A percentile compares a stretch with the other conserved stretches of the same genome.
phyloP scores from a whole-genome alignment of 768 basidiomycete genomes.

The Boletus subparvulus region DNA sequence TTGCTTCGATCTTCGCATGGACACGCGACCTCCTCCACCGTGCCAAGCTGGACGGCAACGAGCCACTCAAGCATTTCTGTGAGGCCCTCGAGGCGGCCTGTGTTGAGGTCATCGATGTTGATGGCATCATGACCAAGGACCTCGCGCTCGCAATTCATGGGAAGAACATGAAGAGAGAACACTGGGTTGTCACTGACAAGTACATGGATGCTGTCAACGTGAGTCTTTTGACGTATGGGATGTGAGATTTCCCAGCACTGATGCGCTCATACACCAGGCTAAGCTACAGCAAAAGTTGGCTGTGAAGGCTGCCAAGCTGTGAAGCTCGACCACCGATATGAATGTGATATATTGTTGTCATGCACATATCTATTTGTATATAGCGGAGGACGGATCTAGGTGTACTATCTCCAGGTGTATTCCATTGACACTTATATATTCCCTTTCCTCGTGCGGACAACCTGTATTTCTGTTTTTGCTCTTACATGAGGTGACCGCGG shows the following conservation, averaged over 20 bases:
- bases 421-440: constrained; percentile 4
- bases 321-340: background rate
- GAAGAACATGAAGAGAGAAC: constrained; percentile 84
- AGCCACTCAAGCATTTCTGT: constrained; percentile 70
- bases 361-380: constrained; percentile 14
- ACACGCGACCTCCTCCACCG: constrained; percentile 92
- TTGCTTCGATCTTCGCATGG: constrained; percentile 99
- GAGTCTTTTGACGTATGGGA: constrained; percentile 29
- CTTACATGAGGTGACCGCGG: constrained; percentile 5
- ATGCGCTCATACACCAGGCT: constrained; percentile 30
- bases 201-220: constrained; percentile 95
- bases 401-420: constrained; percentile 20
- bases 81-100: constrained; percentile 81
- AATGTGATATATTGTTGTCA: constrained; percentile 14
- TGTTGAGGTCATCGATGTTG: constrained; percentile 86
- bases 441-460: background rate
- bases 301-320: constrained; percentile 24
- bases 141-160: constrained; percentile 93
- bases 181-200: constrained; percentile 94
- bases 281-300: constrained; percentile 48
- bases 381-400: constrained; percentile 15
- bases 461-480: background rate
- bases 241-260: constrained; percentile 2
- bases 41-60: constrained; percentile 88
- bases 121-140: constrained; percentile 97